Evolutionary conservation across 768 basidiomycete species (phyloP).

Genomic region (Leccinum fibrillosum): DNA sequence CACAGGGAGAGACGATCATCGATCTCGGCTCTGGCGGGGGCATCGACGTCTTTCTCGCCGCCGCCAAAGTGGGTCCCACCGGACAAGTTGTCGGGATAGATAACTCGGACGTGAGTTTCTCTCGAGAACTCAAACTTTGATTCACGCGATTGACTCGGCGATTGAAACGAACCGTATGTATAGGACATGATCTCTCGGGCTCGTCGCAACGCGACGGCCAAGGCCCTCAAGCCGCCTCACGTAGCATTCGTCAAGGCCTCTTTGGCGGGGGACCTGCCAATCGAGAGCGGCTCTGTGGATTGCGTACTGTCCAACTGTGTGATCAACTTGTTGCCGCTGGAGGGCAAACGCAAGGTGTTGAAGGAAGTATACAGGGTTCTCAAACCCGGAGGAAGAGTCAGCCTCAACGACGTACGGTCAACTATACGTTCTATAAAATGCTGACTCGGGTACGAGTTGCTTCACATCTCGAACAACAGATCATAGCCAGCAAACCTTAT

Average conservation of each 20-base stretch:
- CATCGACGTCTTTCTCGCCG: conserved; percentile 53
- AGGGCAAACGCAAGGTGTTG: conserved; percentile 41
- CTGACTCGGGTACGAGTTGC: not conserved
- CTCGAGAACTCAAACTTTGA: not conserved
- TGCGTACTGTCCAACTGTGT: conserved; percentile 60
- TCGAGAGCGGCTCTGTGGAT: conserved; percentile 46
- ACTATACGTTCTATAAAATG: not conserved
- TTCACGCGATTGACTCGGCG: not conserved
- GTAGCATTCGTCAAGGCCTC: conserved; percentile 47
- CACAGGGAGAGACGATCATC: conserved; percentile 52
- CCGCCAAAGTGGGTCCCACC: conserved; percentile 42
- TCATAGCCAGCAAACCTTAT: conserved; percentile 44
- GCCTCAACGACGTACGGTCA: conserved; percentile 46
- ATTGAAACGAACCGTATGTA: not conserved
- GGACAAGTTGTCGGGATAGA: conserved; percentile 58
- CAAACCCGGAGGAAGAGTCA: conserved; percentile 55
- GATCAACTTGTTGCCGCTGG: conserved; percentile 44
- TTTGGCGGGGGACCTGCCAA: conserved; percentile 44
- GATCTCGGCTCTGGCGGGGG: conserved; percentile 60
- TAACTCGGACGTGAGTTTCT: conserved; percentile 39
- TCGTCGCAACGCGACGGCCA: conserved; percentile 48
- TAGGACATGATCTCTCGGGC: conserved; percentile 53
- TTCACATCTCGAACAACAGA: conserved; percentile 29
- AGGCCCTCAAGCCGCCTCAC: conserved; percentile 44
- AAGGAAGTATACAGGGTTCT: conserved; percentile 49